Evolutionary conservation across 805 yeast species (phyloP).

Genomic region (Zygosaccharomyces pseudorouxii): DNA sequence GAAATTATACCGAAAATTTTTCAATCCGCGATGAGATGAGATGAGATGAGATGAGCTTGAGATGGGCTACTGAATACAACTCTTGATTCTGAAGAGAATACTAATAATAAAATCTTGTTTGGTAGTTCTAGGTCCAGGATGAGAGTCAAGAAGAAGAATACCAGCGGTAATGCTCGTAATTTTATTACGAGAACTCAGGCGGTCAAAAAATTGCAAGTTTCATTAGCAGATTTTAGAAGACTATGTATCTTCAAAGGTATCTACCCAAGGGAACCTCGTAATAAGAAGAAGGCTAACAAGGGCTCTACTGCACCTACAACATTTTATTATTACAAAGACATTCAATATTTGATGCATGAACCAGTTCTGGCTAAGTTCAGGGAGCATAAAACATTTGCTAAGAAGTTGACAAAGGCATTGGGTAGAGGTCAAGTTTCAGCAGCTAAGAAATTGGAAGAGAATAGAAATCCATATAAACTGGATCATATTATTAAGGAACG

Average conservation of each 20-base stretch:
- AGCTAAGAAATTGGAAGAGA: slow-evolving; percentile 79
- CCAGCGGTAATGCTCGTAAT: slow-evolving; percentile 85
- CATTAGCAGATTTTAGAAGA: slow-evolving; percentile 94
- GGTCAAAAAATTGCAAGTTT: slow-evolving; percentile 81
- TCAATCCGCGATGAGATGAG: slow-evolving; percentile 20
- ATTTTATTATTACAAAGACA: slow-evolving; percentile 89
- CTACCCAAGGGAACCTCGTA: slow-evolving; percentile 93
- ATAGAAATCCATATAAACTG: slow-evolving; percentile 66
- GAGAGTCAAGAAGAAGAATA: slow-evolving; percentile 76
- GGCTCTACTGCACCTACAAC: slow-evolving; percentile 97
- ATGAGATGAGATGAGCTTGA: slow-evolving; percentile 19
- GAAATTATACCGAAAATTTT: slow-evolving; percentile 18
- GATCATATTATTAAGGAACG: slow-evolving; percentile 92
- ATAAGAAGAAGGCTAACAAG: slow-evolving; percentile 93
- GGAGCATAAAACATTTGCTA: slow-evolving; percentile 91
- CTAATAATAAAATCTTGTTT: not conserved
- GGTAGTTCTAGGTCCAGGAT: slow-evolving; percentile 25
- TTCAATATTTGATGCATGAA: slow-evolving; percentile 91
- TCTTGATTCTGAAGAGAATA: not conserved
- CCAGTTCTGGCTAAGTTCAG: slow-evolving; percentile 88
- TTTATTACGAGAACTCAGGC: slow-evolving; percentile 95
- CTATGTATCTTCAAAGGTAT: slow-evolving; percentile 97
- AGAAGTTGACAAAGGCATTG: slow-evolving; percentile 80
- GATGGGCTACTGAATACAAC: not conserved
- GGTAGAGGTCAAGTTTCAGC: slow-evolving; percentile 88